Evolutionary conservation across 495 filamentous ascomycete species (phyloP).

Genomic region (Rhypophila decipiens): DNA sequence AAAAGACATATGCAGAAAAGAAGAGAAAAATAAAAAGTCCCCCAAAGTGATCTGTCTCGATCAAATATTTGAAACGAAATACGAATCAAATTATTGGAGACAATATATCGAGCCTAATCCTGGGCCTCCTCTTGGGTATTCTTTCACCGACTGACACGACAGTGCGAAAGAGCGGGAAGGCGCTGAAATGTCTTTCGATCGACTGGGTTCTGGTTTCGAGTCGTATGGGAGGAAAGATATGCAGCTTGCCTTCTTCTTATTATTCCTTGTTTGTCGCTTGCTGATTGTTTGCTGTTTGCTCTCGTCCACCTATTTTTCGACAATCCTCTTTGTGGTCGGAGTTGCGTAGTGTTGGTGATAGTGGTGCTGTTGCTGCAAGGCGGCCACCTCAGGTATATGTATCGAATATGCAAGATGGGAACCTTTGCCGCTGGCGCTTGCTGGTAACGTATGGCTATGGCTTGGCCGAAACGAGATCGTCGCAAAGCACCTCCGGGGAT

Average conservation of each 20-base stretch:
- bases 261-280: background rate
- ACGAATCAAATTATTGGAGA: background rate
- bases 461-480: background rate
- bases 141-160: slow-evolving; percentile 7
- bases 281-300: too few relatives aligned
- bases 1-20: background rate
- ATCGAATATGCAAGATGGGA: background rate
- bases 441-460: background rate
- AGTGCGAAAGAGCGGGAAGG: slow-evolving; percentile 11
- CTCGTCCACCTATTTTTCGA: too few relatives aligned
- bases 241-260: background rate
- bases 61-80: background rate
- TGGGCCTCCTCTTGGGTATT: background rate
- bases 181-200: background rate
- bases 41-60: background rate
- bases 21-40: background rate
- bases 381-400: too few relatives aligned
- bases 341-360: too few relatives aligned
- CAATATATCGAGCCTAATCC: background rate
- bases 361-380: background rate
- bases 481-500: background rate
- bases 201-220: slow-evolving; percentile 3
- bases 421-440: background rate
- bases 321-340: too few relatives aligned
- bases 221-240: background rate